Base-by-base conservation (phyloP, 306 rosid genomes). In the Begonia fuchsioides region DNA sequence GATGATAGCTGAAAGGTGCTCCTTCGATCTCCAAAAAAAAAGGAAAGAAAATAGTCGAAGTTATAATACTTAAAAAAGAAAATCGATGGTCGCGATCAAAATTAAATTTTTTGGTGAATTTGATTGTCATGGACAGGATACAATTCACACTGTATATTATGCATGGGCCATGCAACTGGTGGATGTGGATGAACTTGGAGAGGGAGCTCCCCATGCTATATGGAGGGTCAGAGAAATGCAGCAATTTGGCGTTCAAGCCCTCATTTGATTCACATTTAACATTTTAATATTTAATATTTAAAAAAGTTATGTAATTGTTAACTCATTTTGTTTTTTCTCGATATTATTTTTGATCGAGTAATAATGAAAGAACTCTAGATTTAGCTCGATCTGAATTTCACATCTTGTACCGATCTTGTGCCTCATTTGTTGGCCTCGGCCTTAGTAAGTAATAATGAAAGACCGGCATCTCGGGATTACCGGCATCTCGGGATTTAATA, bases 171-270 rank as follows among this genome's bases (percentile, higher is more conserved):
- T 83, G 74, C 96, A 88, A 56, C 84, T 68, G 69, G 68, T 79
- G 76, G 92, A 84, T 12, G 72, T 65, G 19, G 87, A 84, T 70
- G 90, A 88, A 40, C 75, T 62, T 1, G 86, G 71, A 12, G 93
- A 76, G 13, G 90, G 78, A 56, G 86, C 70, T 20, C 59, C 69
- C 49, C 78, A 78, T 59, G 66, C 84, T 5, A 68, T 81, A 67
- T 88, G 97, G 97, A 84, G 85, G 72, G 59, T 88, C 7, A 74
- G 93, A 64, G 90, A 88, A 59, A 79, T 88, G 77, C 82, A 76
- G 53, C 86, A 81, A 55, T 80, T 78, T 58, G 93, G 95, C 55
- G 58, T 76, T 8, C 74, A 66, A 58, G 66, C 95, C 50, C 95
- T 88, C 67, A 88, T 84, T 41, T 84, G 83, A 59, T 54, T 61